Evolutionary conservation across 768 basidiomycete species (phyloP), one percentile per base, ranked within the genome.

Genomic region (Tremella mesenterica): DNA sequence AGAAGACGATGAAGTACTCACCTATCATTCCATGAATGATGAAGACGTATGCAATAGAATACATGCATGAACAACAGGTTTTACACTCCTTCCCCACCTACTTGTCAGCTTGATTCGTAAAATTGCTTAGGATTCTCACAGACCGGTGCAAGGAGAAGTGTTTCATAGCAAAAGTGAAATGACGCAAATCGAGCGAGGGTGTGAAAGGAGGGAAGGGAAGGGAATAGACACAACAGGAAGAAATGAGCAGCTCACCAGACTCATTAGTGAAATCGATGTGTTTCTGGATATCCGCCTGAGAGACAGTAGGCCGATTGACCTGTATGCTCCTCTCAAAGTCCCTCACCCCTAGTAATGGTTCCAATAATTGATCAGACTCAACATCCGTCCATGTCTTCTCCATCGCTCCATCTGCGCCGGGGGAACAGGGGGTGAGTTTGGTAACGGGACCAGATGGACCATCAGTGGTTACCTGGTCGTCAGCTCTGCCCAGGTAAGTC

Each of bases 361-460:
- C 93, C n/a, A 83, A 77, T 33, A 96, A 76, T 69, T 95, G 88
- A 50, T 96, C 86, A 1, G 85, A 84, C 39, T 83, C 83, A 38
- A 99, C 78, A 51, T 86, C 85, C 20, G 85, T 81, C 93, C 93
- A 96, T 4, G 82, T 76, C 77, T 85, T 89, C 76, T 97, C 93
- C 46, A 81, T 77, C 0, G 87, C 91, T 0, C 81, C 81, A 0
- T 82, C 78, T 60, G 92, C 90, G 8, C 93, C 92, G 1, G 95
- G 92, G 1, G 92, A 96, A 71, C 95, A 99, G 1, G 95, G 95
- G 20, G 91, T 96, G 81, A 93, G 74, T 84, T 91, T 73, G 47
- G 48, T 66, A 5, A 69, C 52, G 18, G 52, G 58, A 13, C 62
- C 62, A 12, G 62, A 64, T 38, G 60, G 52, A 8, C 50, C 39